Base-by-base conservation (phyloP, 352 stramenopile genomes). In the Pythium periplocum region DNA sequence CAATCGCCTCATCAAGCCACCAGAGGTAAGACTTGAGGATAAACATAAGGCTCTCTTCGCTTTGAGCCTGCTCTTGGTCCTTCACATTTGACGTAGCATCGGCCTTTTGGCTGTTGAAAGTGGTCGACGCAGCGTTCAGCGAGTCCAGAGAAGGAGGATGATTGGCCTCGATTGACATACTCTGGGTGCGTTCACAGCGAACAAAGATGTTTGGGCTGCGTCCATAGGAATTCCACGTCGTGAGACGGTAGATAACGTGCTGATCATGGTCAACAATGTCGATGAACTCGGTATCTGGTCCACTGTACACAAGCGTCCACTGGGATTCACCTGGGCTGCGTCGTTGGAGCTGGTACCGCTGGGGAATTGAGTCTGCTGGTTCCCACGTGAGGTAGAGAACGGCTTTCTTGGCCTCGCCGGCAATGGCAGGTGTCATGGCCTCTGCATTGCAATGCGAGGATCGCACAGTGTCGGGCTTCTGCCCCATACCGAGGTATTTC, bases 1-100 rank as follows among this genome's bases (percentile, higher is more conserved):
- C 69, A 43, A 93, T 86, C 2, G 75, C 79, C 51, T 93, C 83
- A 47, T 93, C 80, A n/a, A 93, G 66, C 83, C 83, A 93, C 80
- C 82, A 93, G 35, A 90, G 64, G 55, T 90, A 90, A 12, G 71
- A 69, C 51, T 84, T 87, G 33, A 91, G 53, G 43, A 82, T 37
- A 6, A 30, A 11, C 43, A 48, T 48, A 30, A 48, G 9, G 17
- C 43, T 30, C 9, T 30, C 43, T 31, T 48, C 17, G 43, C 43
- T 48, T 26, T 26, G 17, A 26, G 17, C 17, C 17, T 26, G 17
- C 43, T 48, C 43, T 11, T 48, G 9, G 17, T 48, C 43, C 9
- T 30, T 11, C 43, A 31, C 17, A 11, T 31, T 11, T 11, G 9
- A 31, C 43, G 17, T 48, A 30, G 17, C 17, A 11, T 31, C 17